Evolutionary conservation across 1,139 yeast species (phyloP), one percentile per base, ranked within the genome.

Genomic region (Waltiozyma sp.): DNA sequence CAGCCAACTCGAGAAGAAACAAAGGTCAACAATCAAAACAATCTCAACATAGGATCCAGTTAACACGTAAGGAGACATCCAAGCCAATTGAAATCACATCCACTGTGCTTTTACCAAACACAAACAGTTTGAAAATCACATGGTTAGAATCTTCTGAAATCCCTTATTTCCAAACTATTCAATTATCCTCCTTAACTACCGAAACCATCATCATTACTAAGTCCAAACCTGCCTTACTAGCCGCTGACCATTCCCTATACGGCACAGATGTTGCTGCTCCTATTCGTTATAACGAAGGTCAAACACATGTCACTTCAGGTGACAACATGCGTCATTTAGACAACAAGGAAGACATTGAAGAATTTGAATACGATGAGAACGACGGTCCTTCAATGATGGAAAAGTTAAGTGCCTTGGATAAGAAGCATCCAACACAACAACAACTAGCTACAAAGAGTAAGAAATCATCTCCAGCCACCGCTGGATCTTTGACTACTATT

Each of bases 241-340:
- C 57, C 2, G 47, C 53, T 37, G 65, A 68, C 23, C 70, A 70
- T 49, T 56, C 72, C 1, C 56, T 65, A 38, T 66, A 68, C 45
- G 87, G 86, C 4, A 77, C 73, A 47, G 95, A 86, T 63, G 59
- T 76, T 3, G 88, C 95, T 2, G 80, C 95, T 0, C 71, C 82
- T 1, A 71, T 67, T 40, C 70, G 66, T 26, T 91, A 88, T 59
- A 75, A 72, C 44, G 97, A 89, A 60, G 75, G 77, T 36, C 70
- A 75, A 48, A 78, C 94, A 1, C 69, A 74, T 26, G 71, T 82
- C 3, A 69, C 79, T 6, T 77, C 79, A 48, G 88, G 93, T 49
- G 73, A 72, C 48, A 48, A 82, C 54, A 69, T 77, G 46, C 68
- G 66, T 49, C 77, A 78, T 57, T 63, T 80, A 40, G 68, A 69